Evolutionary conservation across 495 filamentous ascomycete species (phyloP), one percentile per base, ranked within the genome.

Genomic region (Daldinia childiae): DNA sequence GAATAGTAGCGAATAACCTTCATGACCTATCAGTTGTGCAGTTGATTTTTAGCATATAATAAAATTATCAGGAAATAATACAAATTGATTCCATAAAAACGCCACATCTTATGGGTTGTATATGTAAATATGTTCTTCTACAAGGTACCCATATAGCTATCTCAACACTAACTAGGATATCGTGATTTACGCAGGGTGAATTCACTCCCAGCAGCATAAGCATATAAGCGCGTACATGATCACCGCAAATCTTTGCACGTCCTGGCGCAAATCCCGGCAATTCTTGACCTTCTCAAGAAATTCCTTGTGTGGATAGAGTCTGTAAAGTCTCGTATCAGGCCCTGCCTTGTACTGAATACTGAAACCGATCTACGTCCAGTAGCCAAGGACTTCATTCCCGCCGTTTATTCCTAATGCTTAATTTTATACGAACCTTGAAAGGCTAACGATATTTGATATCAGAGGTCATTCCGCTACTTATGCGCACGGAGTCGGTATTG

Each of bases 311-410:
- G 38, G 62, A 8, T 52, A 52, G 5, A 45, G 50, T 29, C 11
- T 55, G 26, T 8, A 21, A 63, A 58, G 17, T 17, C 57, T 59
- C 51, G 62, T 62, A 51, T 69, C 57, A 65, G 34, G 43, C 34
- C 36, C 7, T 58, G 43, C 51, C 36, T 11, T 58, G 43, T 29
- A 43, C 61, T 66, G 71, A 73, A 73, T 29, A 43, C 61, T 66
- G 71, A 73, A 73, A 69, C 65, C 63, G 66, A 34, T 56, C 34
- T 68, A 50, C 69, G 60, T 30, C 32, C 64, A 56, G 30, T 19
- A 55, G 29, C 45, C 21, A 41, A 38, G 24, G 26, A 61, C 36
- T 1, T 21, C 2, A 21, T 51, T 30, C 45, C 34, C 39, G 41
- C 38, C 7, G 26, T 51, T 58, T 17, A 39, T 30, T 59, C 29